phyloP scores from a whole-genome alignment of 352 stramenopile species.

The Thraustochytrium striatum region DNA sequence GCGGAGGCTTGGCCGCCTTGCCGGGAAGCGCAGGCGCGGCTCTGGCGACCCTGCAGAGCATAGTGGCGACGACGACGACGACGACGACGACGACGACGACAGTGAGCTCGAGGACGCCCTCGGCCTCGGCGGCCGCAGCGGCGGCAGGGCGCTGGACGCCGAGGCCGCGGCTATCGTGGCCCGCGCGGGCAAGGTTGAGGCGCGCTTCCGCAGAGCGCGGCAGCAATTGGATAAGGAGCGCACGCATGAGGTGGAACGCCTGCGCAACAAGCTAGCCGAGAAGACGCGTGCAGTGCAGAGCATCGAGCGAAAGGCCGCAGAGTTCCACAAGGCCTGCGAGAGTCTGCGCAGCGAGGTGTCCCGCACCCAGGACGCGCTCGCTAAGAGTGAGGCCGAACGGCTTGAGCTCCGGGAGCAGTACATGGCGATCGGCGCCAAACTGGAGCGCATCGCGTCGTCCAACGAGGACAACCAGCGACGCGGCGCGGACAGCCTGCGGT shows the following conservation, averaged over 20 bases:
- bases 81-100: too few species aligned
- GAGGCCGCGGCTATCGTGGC: too few species aligned
- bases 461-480: neutral
- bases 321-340: neutral
- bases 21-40: too few species aligned
- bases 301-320: neutral
- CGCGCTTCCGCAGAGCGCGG: too few species aligned
- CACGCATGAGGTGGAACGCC: neutral
- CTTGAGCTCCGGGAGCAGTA: conserved; percentile 42
- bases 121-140: too few species aligned
- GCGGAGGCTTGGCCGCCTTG: too few species aligned
- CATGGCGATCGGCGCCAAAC: conserved; percentile 1
- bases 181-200: too few species aligned
- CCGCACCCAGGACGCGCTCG: neutral
- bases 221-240: neutral
- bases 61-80: too few species aligned
- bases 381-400: neutral
- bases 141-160: too few species aligned
- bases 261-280: neutral
- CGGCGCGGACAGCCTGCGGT: neutral
- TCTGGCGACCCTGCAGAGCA: too few species aligned
- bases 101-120: too few species aligned
- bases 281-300: neutral
- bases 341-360: neutral
- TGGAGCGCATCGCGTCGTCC: neutral